Conservation (phyloP, 192 early-diverging fungal genomes). For the Coemansia sp. region DNA sequence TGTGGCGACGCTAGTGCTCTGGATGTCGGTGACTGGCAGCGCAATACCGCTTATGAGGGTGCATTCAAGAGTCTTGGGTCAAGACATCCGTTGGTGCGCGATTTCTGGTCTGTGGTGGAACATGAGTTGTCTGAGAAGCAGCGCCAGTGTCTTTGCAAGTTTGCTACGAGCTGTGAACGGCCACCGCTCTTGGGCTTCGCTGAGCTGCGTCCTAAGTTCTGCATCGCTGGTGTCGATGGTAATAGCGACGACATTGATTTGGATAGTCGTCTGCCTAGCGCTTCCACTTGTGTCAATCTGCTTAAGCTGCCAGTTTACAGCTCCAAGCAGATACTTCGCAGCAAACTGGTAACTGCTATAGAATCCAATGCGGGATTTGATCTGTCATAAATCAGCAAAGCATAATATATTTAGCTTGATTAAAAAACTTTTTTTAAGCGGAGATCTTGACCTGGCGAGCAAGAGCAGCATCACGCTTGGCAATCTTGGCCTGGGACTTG, state of each 20-base stretch:
- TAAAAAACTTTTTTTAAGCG: conserved; percentile 13
- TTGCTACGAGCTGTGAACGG: conserved; percentile 87
- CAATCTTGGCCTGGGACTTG: conserved; percentile 83
- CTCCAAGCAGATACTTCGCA: conserved; percentile 46
- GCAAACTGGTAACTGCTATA: conserved; percentile 86
- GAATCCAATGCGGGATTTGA: conserved; percentile 88
- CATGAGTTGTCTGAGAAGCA: conserved; percentile 51
- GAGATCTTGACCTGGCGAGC: conserved; percentile 36
- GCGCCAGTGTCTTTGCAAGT: conserved; percentile 65
- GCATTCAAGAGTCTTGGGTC: conserved; percentile 53
- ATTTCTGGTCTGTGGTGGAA: conserved; percentile 69
- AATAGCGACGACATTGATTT: conserved; percentile 34
- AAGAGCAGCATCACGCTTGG: conserved; percentile 67
- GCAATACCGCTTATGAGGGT: conserved; percentile 74
- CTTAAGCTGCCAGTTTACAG: conserved; percentile 84
- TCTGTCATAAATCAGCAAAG: conserved; percentile 63
- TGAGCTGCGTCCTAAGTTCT: conserved; percentile 52
- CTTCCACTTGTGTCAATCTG: conserved; percentile 84
- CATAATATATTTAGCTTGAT: not conserved
- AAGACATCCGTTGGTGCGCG: conserved; percentile 69
- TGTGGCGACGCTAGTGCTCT: conserved; percentile 76
- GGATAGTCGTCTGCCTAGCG: conserved; percentile 74
- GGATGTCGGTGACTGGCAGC: conserved; percentile 70
- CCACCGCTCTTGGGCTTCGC: conserved; percentile 88
- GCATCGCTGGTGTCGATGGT: conserved; percentile 28